Conservation (phyloP, 2,329 filamentous ascomycete genomes). For the Intubia oerlemansii region DNA sequence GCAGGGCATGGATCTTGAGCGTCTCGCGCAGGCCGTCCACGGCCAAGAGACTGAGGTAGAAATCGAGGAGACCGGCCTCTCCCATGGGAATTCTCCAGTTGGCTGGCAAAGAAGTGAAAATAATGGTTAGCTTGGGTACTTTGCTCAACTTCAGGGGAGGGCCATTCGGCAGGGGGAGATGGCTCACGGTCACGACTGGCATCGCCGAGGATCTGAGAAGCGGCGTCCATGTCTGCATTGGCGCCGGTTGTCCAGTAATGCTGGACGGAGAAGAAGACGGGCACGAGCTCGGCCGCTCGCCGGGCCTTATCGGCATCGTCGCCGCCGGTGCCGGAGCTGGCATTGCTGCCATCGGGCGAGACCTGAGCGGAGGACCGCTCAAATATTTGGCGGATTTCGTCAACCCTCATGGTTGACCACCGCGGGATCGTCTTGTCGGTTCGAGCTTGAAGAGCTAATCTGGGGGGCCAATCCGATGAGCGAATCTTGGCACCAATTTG, state of each 20-base stretch:
- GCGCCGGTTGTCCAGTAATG: conserved; percentile 19
- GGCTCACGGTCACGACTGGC: conserved; percentile 33
- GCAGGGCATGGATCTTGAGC: conserved; percentile 31
- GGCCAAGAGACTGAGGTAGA: conserved; percentile 28
- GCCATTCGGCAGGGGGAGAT: too few relatives aligned
- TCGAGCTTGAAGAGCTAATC: too few relatives aligned
- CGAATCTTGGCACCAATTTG: too few relatives aligned
- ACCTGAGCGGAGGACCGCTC: too few relatives aligned
- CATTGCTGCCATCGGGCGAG: too few relatives aligned
- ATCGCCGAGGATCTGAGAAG: conserved; percentile 31
- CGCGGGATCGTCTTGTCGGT: too few relatives aligned
- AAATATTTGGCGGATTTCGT: too few relatives aligned
- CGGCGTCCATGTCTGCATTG: conserved; percentile 18
- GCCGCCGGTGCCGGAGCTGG: too few relatives aligned
- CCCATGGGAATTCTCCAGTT: conserved; percentile 35
- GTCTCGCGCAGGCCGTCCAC: conserved; percentile 16
- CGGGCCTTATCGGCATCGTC: conserved; percentile 7
- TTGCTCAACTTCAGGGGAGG: too few relatives aligned
- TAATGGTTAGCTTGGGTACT: not conserved
- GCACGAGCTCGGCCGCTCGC: conserved; percentile 12
- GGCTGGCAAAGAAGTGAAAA: conserved; percentile 14
- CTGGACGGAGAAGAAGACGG: conserved; percentile 18
- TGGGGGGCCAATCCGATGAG: too few relatives aligned
- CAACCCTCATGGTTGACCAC: too few relatives aligned
- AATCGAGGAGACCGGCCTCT: conserved; percentile 33